These are phyloP conservation scores for Aspergillus neotritici DNA, from an alignment of 2,329 filamentous ascomycete species.

Conservation along the genomic window DNA sequence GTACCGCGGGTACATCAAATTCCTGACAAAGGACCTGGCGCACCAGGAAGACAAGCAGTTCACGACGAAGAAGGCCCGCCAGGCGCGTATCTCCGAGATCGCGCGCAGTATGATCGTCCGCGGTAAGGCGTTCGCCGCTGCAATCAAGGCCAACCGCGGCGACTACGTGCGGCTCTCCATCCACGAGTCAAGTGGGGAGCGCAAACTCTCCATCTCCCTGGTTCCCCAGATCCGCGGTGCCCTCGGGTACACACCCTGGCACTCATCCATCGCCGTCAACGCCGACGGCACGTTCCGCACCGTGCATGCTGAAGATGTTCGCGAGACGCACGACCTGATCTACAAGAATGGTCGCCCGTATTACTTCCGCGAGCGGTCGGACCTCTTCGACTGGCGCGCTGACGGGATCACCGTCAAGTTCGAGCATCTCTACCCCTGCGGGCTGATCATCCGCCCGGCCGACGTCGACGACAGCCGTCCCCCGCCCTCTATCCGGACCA, in stretches of 20 bases:
- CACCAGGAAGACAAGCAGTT: slow-evolving; percentile 12
- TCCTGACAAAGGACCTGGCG: slow-evolving; percentile 22
- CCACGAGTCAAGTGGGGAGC: slow-evolving; percentile 23
- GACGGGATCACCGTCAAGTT: slow-evolving; percentile 32
- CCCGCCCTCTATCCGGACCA: slow-evolving; percentile 16
- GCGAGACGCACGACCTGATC: slow-evolving; percentile 42
- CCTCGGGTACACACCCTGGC: slow-evolving; percentile 31
- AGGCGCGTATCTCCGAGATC: slow-evolving; percentile 16
- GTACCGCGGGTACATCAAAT: slow-evolving; percentile 26
- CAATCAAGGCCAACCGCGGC: slow-evolving; percentile 22
- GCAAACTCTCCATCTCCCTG: slow-evolving; percentile 23
- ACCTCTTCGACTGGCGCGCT: slow-evolving; percentile 40
- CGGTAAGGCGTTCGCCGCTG: slow-evolving; percentile 24
- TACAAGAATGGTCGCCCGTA: slow-evolving; percentile 43
- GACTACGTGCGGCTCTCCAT: slow-evolving; percentile 28
- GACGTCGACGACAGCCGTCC: slow-evolving; percentile 19
- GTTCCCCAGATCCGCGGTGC: slow-evolving; percentile 19
- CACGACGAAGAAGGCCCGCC: slow-evolving; percentile 16
- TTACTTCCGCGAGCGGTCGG: slow-evolving; percentile 48
- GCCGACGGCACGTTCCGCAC: slow-evolving; percentile 22
- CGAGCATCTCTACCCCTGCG: slow-evolving; percentile 44
- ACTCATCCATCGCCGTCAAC: slow-evolving; percentile 30
- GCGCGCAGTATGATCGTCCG: slow-evolving; percentile 24
- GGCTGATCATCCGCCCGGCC: slow-evolving; percentile 18
- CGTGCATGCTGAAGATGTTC: slow-evolving; percentile 22